Evolutionary conservation across 192 early-diverging fungal genomes (phyloP).

Genomic region (Dissophora ornata): DNA sequence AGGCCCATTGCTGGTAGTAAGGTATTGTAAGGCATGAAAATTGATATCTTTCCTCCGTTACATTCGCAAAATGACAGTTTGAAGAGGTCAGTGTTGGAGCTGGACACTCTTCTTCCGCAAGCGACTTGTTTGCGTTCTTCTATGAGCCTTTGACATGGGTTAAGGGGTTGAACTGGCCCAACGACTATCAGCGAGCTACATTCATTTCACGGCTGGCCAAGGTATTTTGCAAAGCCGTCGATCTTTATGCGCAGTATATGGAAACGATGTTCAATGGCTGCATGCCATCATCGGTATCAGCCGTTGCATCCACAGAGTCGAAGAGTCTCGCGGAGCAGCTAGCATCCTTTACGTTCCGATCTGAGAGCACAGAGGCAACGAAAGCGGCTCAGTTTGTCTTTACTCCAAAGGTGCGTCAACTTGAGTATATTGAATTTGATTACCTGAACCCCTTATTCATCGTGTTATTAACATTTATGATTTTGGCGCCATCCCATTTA

Average conservation of each 20-base stretch:
- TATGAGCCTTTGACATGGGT: slow-evolving; percentile 78
- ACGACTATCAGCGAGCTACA: slow-evolving; percentile 67
- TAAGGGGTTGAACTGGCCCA: slow-evolving; percentile 72
- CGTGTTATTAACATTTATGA: not conserved
- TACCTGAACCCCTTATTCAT: too few species aligned
- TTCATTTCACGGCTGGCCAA: slow-evolving; percentile 77
- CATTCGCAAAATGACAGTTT: slow-evolving; percentile 54
- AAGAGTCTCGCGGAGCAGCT: slow-evolving; percentile 49
- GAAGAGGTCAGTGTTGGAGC: slow-evolving; percentile 62
- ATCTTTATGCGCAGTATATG: slow-evolving; percentile 67
- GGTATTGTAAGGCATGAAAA: not conserved
- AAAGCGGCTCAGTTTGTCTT: slow-evolving; percentile 61
- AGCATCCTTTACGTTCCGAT: slow-evolving; percentile 50
- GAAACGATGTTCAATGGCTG: slow-evolving; percentile 59
- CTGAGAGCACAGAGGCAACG: slow-evolving; percentile 54
- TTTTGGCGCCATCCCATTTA: slow-evolving; percentile 4
- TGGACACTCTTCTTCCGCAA: slow-evolving; percentile 78
- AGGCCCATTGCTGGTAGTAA: not conserved
- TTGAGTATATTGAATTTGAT: not conserved
- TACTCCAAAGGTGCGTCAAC: slow-evolving; percentile 55
- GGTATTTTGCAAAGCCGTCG: slow-evolving; percentile 69
- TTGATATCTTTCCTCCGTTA: not conserved
- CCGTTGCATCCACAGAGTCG: slow-evolving; percentile 35
- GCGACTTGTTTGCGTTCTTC: slow-evolving; percentile 85
- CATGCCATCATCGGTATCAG: slow-evolving; percentile 51